A percentile compares a stretch with the other conserved stretches of the same genome.
These are phyloP conservation scores for Chytridium lagenaria DNA, from an alignment of 371 early-diverging fungal genomes.

Conservation along the genomic window DNA sequence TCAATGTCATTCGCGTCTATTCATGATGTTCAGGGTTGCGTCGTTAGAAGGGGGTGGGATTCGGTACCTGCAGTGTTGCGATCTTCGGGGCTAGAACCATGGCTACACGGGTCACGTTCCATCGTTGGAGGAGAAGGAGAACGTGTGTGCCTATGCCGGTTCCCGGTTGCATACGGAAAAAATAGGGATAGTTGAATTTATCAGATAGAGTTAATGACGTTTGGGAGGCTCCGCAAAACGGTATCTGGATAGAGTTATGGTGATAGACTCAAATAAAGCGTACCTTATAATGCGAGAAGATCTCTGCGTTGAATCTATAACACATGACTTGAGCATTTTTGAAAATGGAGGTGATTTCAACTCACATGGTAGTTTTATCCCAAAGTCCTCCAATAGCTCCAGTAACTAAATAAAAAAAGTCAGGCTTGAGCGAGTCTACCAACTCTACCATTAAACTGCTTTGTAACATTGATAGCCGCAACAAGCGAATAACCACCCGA, in stretches of 20 bases:
- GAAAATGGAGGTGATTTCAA: background rate
- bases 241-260: constrained; percentile 12
- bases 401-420: constrained; percentile 11
- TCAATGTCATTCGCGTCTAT: constrained; percentile 33
- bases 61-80: constrained; percentile 23
- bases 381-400: constrained; percentile 34
- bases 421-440: background rate
- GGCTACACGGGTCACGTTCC: constrained; percentile 31
- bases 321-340: background rate
- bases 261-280: background rate
- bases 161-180: constrained; percentile 31
- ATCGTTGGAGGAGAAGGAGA: constrained; percentile 7
- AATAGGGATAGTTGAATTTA: constrained; percentile 31
- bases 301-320: constrained; percentile 20
- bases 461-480: constrained; percentile 26
- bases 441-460: constrained; percentile 23
- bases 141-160: constrained; percentile 27
- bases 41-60: no score
- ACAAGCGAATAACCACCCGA: constrained; percentile 37
- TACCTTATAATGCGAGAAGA: constrained; percentile 35
- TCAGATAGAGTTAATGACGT: constrained; percentile 22
- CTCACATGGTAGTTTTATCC: constrained; percentile 27
- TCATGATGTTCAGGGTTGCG: no score
- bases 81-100: constrained; percentile 29
- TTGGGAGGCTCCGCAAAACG: constrained; percentile 36